Conservation (phyloP, 2,329 filamentous ascomycete genomes). For the Aspergillus niger region DNA sequence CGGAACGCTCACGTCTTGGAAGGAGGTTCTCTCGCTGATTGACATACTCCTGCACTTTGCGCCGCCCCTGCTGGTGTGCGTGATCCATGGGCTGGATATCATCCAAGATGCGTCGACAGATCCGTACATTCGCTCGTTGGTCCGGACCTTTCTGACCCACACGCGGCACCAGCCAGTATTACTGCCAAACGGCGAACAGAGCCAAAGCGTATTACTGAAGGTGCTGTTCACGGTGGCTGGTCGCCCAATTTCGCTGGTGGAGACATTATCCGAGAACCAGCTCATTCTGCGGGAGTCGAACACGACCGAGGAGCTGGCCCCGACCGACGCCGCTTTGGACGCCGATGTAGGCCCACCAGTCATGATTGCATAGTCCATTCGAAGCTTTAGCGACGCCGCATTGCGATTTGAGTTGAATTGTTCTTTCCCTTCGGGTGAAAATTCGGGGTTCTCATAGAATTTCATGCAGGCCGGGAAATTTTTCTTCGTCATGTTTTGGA, state of each 20-base stretch:
- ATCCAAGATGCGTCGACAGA: conserved; percentile 38
- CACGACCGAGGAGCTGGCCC: conserved; percentile 20
- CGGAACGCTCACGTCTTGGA: conserved; percentile 39
- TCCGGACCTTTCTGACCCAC: conserved; percentile 38
- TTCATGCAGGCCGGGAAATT: conserved; percentile 18
- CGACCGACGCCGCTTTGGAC: conserved; percentile 27
- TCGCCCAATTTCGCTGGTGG: conserved; percentile 32
- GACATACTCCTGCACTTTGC: conserved; percentile 38
- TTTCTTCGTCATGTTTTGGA: conserved; percentile 5
- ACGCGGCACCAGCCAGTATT: conserved; percentile 27
- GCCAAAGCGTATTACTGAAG: conserved; percentile 36
- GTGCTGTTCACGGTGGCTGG: conserved; percentile 40
- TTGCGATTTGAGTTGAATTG: background rate
- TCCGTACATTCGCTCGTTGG: conserved; percentile 34
- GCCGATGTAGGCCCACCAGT: conserved; percentile 33
- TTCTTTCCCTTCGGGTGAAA: conserved; percentile 18
- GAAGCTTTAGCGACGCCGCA: background rate
- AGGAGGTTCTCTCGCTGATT: conserved; percentile 38
- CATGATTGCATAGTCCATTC: conserved; percentile 35
- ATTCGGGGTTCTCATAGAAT: conserved; percentile 22
- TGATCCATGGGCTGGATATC: conserved; percentile 40
- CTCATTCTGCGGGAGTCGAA: conserved; percentile 32
- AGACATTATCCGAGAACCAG: conserved; percentile 37
- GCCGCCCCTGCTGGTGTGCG: conserved; percentile 39
- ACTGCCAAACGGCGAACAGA: conserved; percentile 20